Evolutionary conservation across 2,329 filamentous ascomycete species (phyloP).

Genomic region (Trichoderma oligosporum): DNA sequence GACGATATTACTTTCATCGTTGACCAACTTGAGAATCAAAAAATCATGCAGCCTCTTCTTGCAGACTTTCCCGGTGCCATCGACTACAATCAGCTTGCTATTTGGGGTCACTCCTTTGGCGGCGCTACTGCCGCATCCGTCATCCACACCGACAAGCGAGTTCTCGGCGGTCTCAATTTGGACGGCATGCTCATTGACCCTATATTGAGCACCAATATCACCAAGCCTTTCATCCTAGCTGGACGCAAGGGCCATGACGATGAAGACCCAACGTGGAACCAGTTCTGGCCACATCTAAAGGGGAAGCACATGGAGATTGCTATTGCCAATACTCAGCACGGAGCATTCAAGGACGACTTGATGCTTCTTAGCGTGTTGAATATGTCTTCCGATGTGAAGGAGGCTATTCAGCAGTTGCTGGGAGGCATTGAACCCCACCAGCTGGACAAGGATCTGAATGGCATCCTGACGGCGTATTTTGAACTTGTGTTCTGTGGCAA

Average conservation of each 20-base stretch:
- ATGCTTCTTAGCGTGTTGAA: slow-evolving; percentile 26
- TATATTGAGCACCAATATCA: slow-evolving; percentile 27
- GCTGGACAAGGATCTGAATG: slow-evolving; percentile 25
- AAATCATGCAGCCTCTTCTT: slow-evolving; percentile 21
- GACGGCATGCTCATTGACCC: slow-evolving; percentile 38
- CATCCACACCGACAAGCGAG: slow-evolving; percentile 30
- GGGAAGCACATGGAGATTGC: slow-evolving; percentile 27
- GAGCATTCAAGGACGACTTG: slow-evolving; percentile 33
- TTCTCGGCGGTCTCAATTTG: slow-evolving; percentile 39
- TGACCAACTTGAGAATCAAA: slow-evolving; percentile 29
- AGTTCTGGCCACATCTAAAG: slow-evolving; percentile 29
- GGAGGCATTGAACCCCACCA: slow-evolving; percentile 20
- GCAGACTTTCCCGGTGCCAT: slow-evolving; percentile 26
- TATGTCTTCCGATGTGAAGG: slow-evolving; percentile 21
- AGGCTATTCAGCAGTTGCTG: slow-evolving; percentile 18
- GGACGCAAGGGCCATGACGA: slow-evolving; percentile 30
- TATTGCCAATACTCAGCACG: slow-evolving; percentile 30
- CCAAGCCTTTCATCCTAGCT: slow-evolving; percentile 31
- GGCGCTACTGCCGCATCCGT: slow-evolving; percentile 37
- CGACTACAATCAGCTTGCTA: slow-evolving; percentile 30
- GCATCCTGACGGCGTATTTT: slow-evolving; percentile 26
- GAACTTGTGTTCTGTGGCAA: slow-evolving; percentile 21
- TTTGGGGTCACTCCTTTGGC: slow-evolving; percentile 41
- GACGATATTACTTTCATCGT: slow-evolving; percentile 39
- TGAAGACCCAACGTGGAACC: slow-evolving; percentile 33